phyloP scores from a whole-genome alignment of 345 rosid genomes.

The Salix caprea region DNA sequence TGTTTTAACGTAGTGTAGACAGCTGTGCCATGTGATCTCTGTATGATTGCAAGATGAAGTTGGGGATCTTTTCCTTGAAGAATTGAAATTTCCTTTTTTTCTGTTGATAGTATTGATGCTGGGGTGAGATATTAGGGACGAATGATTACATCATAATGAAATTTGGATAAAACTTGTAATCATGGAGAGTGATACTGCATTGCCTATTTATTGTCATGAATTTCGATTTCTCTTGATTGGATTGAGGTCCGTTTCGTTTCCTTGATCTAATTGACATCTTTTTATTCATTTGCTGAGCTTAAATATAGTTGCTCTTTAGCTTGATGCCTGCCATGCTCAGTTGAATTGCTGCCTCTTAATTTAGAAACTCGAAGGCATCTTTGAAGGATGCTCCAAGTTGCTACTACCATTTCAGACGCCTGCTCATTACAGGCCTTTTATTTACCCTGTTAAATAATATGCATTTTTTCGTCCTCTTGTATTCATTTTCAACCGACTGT shows the following conservation, averaged over 20 bases:
- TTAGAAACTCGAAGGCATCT: not conserved
- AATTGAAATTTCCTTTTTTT: not conserved
- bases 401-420: constrained; percentile 3
- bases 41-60: not conserved
- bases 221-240: constrained; percentile 6
- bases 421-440: not conserved
- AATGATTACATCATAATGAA: not conserved
- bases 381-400: not conserved
- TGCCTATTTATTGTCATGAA: not conserved
- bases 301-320: not conserved
- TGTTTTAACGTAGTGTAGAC: not conserved
- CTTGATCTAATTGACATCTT: constrained; percentile 2
- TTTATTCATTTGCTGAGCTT: constrained; percentile 2
- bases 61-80: not conserved
- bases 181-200: not conserved
- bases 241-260: constrained; percentile 8
- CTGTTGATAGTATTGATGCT: not conserved
- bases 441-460: not conserved
- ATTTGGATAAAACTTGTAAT: not conserved
- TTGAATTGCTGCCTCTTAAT: constrained; percentile 1
- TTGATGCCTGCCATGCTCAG: not conserved
- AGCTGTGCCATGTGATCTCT: constrained; percentile 10
- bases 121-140: not conserved
- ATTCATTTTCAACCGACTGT: not conserved
- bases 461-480: not conserved